Conservation (phyloP, 2,329 filamentous ascomycete genomes). For the Colletotrichum plurivorum region DNA sequence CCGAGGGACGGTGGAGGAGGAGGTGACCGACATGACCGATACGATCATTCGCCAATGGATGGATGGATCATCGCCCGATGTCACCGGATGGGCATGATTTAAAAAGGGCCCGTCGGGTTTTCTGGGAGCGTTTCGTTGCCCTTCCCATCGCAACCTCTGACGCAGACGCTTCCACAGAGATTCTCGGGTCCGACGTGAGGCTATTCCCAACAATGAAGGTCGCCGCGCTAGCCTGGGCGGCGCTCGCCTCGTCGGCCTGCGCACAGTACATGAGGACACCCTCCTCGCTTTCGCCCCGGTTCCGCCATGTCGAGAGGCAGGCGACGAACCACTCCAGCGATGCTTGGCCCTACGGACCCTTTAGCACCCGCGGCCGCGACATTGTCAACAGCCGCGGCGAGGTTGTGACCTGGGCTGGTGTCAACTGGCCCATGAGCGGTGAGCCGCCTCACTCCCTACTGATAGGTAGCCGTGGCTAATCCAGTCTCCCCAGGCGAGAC, state of each 20-base stretch:
- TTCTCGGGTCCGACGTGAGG: slow-evolving; percentile 8
- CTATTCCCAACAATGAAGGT: slow-evolving; percentile 27
- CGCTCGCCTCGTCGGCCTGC: slow-evolving; percentile 31
- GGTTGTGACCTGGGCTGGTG: slow-evolving; percentile 59
- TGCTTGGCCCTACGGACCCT: slow-evolving; percentile 53
- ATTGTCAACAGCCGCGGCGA: slow-evolving; percentile 53
- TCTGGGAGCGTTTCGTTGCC: neutral
- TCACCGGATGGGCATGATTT: slow-evolving; percentile 1
- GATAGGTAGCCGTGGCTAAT: slow-evolving; percentile 63
- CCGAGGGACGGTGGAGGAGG: slow-evolving; percentile 6
- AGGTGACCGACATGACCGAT: neutral
- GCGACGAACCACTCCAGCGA: slow-evolving; percentile 26
- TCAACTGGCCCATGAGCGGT: slow-evolving; percentile 69
- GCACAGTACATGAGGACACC: slow-evolving; percentile 33
- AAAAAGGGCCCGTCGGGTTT: slow-evolving; percentile 7
- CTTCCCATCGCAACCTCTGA: neutral
- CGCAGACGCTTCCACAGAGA: slow-evolving; percentile 8
- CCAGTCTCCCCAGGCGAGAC: slow-evolving; percentile 64
- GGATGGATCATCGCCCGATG: neutral
- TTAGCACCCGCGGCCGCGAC: slow-evolving; percentile 54
- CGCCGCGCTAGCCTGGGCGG: slow-evolving; percentile 22
- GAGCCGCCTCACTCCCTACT: slow-evolving; percentile 59
- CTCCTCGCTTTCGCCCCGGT: slow-evolving; percentile 6
- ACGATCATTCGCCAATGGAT: slow-evolving; percentile 15
- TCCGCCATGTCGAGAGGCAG: slow-evolving; percentile 15